Base-by-base conservation (phyloP, 495 filamentous ascomycete species). In the Achaetomiella virescens region DNA sequence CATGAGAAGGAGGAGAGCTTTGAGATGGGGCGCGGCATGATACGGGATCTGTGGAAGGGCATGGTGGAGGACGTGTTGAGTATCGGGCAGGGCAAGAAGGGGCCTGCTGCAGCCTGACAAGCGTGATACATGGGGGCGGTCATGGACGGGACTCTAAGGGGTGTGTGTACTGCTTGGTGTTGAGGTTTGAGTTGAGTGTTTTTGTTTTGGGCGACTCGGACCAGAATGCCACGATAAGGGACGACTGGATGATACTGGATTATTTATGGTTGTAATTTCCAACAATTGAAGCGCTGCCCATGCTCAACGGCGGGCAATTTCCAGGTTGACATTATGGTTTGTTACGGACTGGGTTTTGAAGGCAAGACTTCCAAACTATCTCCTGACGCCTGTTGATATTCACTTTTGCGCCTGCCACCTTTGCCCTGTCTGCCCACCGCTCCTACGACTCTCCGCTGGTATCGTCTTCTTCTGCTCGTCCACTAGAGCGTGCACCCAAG, bases 1-100 rank as follows among this genome's bases (percentile, higher is more conserved):
- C 47, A 63, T 20, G 57, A 45, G 36, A 48, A 43, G 3, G 38
- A 54, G 2, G 55, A 62, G 31, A 31, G 57, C 10, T 35, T 51
- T n/a, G 67, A 65, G 40, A 59, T 66, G 54, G 62, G 63, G 24
- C 64, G 51, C 27, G 69, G 68, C 17, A 75, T 78, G 74, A 55
- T 76, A 11, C 64, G 62, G 51, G 70, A 72, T 63, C 37, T 77
- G 33, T 78, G 75, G 65, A 73, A 66, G 60, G 76, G 76, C 7
- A 52, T 78, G 41, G 64, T 74, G 52, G 73, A 78, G 24, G 75
- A 77, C 61, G 69, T 77, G 1, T 63, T 76, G 49, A 41, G 36
- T 25, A 29, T 27, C 21, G 24, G 27, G 29, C 36, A 22, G 4
- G 20, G 24, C 40, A 54, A 54, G 21, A 15, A 18, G 1, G 35